phyloP scores from a whole-genome alignment of 2,329 filamentous ascomycete species.

The Scytalidium lignicola region DNA sequence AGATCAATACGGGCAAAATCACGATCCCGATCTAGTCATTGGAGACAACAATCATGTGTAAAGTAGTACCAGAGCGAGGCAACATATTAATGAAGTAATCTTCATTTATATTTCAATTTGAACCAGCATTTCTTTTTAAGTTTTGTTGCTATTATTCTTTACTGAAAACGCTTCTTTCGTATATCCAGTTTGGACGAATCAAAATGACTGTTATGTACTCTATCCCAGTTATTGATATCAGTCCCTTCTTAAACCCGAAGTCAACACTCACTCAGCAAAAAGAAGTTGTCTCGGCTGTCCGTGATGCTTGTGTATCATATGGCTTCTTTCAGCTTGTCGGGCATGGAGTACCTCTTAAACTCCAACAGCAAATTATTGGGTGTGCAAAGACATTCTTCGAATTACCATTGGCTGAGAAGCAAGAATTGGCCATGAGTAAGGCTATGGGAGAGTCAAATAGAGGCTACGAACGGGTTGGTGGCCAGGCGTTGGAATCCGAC shows the following conservation, averaged over 20 bases:
- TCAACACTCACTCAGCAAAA: not conserved
- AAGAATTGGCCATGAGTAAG: slow-evolving; percentile 31
- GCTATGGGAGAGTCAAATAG: slow-evolving; percentile 33
- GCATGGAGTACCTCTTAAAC: slow-evolving; percentile 34
- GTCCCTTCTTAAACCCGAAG: slow-evolving; percentile 2
- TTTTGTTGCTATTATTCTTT: too few relatives aligned
- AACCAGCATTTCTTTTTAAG: too few relatives aligned
- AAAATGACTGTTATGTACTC: slow-evolving; percentile 5
- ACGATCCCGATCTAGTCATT: too few relatives aligned
- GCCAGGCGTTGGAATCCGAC: slow-evolving; percentile 37
- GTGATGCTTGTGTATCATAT: slow-evolving; percentile 36
- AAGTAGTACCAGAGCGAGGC: too few relatives aligned
- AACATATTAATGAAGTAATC: too few relatives aligned
- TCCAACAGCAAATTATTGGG: slow-evolving; percentile 34
- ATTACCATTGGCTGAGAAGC: slow-evolving; percentile 40
- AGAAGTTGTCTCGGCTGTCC: slow-evolving; percentile 30
- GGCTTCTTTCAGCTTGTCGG: slow-evolving; percentile 49
- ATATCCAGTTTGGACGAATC: too few relatives aligned
- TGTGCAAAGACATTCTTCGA: slow-evolving; percentile 40
- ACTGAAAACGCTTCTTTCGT: too few relatives aligned
- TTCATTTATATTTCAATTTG: too few relatives aligned
- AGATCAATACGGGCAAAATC: too few relatives aligned
- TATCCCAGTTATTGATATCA: slow-evolving; percentile 10
- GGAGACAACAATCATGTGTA: too few relatives aligned
- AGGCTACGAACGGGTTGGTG: slow-evolving; percentile 41